Conservation (phyloP, 2,329 filamentous ascomycete species). For the Fusarium brevicatenulatum region DNA sequence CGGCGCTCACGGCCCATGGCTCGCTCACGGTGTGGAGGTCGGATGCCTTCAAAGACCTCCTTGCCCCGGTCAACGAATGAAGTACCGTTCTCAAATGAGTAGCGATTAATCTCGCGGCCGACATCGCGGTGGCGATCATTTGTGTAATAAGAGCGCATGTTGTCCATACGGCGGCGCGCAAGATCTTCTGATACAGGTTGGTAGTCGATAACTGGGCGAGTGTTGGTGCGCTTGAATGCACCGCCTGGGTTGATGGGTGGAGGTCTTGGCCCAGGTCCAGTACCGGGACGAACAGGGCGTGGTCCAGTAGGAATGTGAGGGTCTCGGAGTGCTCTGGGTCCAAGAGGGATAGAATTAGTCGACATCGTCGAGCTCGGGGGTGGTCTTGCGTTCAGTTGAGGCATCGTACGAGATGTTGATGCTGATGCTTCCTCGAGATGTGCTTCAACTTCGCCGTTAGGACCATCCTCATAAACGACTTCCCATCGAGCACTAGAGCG, state of each 20-base stretch:
- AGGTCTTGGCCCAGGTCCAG: constrained; percentile 42
- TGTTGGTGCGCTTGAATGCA: constrained; percentile 50
- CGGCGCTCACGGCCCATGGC: constrained; percentile 50
- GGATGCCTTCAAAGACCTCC: constrained; percentile 74
- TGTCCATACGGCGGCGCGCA: constrained; percentile 71
- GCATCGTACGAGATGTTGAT: constrained; percentile 30
- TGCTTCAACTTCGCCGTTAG: constrained; percentile 65
- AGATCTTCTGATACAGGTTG: constrained; percentile 72
- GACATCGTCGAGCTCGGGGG: constrained; percentile 35
- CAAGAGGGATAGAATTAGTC: constrained; percentile 51
- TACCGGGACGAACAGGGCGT: constrained; percentile 50
- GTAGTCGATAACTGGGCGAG: constrained; percentile 57
- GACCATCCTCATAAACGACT: constrained; percentile 72
- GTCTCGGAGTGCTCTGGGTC: constrained; percentile 48
- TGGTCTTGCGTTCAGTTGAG: constrained; percentile 26
- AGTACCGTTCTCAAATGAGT: constrained; percentile 76
- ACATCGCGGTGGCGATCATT: constrained; percentile 53
- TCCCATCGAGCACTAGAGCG: constrained; percentile 70
- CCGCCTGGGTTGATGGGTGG: constrained; percentile 34
- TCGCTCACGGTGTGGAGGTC: constrained; percentile 65
- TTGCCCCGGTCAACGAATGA: constrained; percentile 76
- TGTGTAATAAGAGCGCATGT: constrained; percentile 60
- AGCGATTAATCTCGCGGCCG: constrained; percentile 69
- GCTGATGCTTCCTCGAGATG: constrained; percentile 55
- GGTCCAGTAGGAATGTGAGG: constrained; percentile 49